Conservation (phyloP, 2,329 filamentous ascomycete species). For the Orbilia blumenaviensis region DNA sequence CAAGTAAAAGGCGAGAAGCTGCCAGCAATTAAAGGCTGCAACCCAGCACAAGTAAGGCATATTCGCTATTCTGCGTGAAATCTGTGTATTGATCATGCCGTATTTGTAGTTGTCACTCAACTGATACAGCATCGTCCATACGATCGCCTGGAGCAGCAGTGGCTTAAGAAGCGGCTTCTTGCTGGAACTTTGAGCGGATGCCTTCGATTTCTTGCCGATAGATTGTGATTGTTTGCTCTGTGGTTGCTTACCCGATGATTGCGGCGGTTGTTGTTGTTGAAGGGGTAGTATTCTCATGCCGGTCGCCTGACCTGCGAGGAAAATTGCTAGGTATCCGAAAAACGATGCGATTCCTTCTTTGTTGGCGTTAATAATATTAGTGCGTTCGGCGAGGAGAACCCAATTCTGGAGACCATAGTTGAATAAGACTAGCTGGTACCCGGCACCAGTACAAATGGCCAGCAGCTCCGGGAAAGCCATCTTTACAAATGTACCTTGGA, state of each 20-base stretch:
- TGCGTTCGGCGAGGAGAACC: constrained; percentile 82
- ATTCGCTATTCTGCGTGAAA: constrained; percentile 90
- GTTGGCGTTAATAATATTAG: constrained; percentile 84
- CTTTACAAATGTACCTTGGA: constrained; percentile 76
- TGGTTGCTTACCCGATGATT: constrained; percentile 59
- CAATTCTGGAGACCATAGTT: constrained; percentile 80
- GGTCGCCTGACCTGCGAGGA: constrained; percentile 84
- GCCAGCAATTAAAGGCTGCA: constrained; percentile 85
- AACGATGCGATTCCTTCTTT: constrained; percentile 96
- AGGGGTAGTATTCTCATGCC: constrained; percentile 81
- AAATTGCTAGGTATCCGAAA: constrained; percentile 91
- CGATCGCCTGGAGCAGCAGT: constrained; percentile 71
- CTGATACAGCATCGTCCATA: constrained; percentile 77
- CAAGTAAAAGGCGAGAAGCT: constrained; percentile 79
- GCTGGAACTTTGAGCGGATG: constrained; percentile 61
- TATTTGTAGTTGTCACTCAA: constrained; percentile 73
- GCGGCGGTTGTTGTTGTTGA: constrained; percentile 52
- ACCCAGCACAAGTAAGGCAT: constrained; percentile 94
- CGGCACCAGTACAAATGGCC: constrained; percentile 61
- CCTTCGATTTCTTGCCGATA: constrained; percentile 57
- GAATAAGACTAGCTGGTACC: constrained; percentile 80
- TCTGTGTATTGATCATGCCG: constrained; percentile 73
- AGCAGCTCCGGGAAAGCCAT: constrained; percentile 66
- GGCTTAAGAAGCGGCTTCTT: constrained; percentile 71
- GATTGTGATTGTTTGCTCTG: neutral